These are phyloP conservation scores for Parastagonospora avenae DNA, from an alignment of 2,329 filamentous ascomycete species.

Conservation along the genomic window DNA sequence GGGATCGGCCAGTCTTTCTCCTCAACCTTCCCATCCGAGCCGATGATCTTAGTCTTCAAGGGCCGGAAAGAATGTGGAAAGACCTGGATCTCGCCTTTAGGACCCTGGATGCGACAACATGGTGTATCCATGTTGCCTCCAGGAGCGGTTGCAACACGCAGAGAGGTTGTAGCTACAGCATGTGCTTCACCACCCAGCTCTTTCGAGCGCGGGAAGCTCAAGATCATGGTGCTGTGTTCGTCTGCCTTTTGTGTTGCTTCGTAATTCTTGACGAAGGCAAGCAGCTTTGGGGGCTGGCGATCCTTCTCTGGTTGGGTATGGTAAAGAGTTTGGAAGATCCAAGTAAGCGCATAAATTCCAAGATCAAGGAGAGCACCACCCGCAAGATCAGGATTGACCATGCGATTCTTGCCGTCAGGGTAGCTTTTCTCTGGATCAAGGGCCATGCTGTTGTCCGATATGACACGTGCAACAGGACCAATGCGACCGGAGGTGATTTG, in stretches of 20 bases:
- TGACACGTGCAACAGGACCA: constrained; percentile 62
- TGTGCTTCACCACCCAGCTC: constrained; percentile 63
- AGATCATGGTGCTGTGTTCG: constrained; percentile 76
- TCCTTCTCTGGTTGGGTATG: constrained; percentile 69
- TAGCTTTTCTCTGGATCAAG: constrained; percentile 64
- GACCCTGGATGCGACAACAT: constrained; percentile 78
- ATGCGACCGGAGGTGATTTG: constrained; percentile 61
- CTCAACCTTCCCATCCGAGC: constrained; percentile 53
- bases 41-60: constrained; percentile 67
- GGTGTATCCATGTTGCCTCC: constrained; percentile 63
- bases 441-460: constrained; percentile 64
- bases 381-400: constrained; percentile 82
- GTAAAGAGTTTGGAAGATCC: constrained; percentile 89
- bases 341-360: constrained; percentile 86
- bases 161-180: constrained; percentile 66
- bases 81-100: constrained; percentile 81
- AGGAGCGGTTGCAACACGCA: constrained; percentile 58
- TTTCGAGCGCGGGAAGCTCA: constrained; percentile 70
- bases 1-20: constrained; percentile 54
- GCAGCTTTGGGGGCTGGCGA: constrained; percentile 71
- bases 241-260: constrained; percentile 76
- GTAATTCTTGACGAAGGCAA: constrained; percentile 70
- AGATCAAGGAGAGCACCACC: constrained; percentile 84
- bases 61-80: constrained; percentile 74
- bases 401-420: constrained; percentile 63